phyloP scores from a whole-genome alignment of 2,329 filamentous ascomycete genomes.

The Colletotrichum sp. region DNA sequence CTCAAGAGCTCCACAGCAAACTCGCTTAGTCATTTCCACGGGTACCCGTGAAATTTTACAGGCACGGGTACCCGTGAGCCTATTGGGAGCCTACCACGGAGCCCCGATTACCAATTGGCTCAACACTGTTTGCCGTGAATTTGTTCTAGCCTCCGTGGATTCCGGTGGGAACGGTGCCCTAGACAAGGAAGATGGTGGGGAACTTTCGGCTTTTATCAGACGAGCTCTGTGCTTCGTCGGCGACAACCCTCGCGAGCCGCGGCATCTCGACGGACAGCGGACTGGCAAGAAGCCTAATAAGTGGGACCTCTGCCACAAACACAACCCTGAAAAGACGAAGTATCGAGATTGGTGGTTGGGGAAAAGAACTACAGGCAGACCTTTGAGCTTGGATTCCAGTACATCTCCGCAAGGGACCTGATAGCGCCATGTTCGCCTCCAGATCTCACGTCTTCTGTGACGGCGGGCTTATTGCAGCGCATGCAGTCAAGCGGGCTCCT shows the following conservation, averaged over 20 bases:
- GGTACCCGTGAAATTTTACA: too few relatives aligned
- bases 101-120: constrained; percentile 8
- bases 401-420: background rate
- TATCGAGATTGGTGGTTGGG: background rate
- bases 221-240: background rate
- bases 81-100: too few relatives aligned
- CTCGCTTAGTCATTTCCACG: too few relatives aligned
- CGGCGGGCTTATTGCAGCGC: background rate
- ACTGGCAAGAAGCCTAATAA: background rate
- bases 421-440: background rate
- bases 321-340: background rate
- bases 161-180: background rate
- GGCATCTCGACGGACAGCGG: background rate
- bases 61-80: too few relatives aligned
- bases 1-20: too few relatives aligned
- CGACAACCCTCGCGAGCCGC: background rate
- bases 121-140: background rate
- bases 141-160: background rate
- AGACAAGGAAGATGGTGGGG: background rate
- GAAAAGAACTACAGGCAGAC: background rate
- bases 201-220: background rate
- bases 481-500: background rate
- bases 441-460: background rate
- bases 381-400: background rate
- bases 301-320: background rate